Percentiles rank a stretch among this genome's conserved stretches.
phyloP scores from a whole-genome alignment of 805 yeast genomes.

The Ascoidea asiatica region DNA sequence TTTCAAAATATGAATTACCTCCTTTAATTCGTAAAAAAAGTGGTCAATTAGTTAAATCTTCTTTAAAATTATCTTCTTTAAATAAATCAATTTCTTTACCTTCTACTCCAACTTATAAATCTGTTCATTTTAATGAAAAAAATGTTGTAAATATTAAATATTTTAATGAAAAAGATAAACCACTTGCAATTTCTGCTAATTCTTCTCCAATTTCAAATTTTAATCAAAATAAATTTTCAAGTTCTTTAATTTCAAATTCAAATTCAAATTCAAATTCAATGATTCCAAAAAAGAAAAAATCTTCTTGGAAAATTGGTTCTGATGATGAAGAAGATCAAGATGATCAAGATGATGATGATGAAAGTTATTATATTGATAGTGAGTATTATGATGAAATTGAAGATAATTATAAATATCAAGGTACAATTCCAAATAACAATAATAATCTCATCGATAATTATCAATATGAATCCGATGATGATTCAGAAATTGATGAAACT shows the following conservation, averaged over 20 bases:
- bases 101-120: constrained; percentile 46
- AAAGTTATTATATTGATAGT: constrained; percentile 9
- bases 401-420: no score
- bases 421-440: no score
- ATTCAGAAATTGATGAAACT: constrained; percentile 11
- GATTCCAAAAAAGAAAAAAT: no score
- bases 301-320: background rate
- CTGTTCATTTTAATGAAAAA: constrained; percentile 69
- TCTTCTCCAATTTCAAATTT: constrained; percentile 38
- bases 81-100: constrained; percentile 31
- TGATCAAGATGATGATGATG: constrained; percentile 11
- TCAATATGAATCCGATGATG: constrained; percentile 11
- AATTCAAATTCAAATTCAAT: background rate
- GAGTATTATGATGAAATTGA: constrained; percentile 12
- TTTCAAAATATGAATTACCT: constrained; percentile 5
- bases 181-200: constrained; percentile 60
- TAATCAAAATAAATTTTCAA: no score
- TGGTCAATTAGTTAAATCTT: constrained; percentile 76
- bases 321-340: constrained; percentile 11
- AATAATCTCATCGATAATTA: no score
- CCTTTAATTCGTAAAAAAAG: constrained; percentile 66
- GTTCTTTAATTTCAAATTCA: background rate
- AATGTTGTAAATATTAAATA: constrained; percentile 50
- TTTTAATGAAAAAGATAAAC: constrained; percentile 61
- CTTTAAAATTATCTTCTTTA: constrained; percentile 36